Percentiles rank a stretch among this genome's conserved stretches.
phyloP scores from a whole-genome alignment of 2,329 filamentous ascomycete genomes.

The Trichoderma hamatum region DNA sequence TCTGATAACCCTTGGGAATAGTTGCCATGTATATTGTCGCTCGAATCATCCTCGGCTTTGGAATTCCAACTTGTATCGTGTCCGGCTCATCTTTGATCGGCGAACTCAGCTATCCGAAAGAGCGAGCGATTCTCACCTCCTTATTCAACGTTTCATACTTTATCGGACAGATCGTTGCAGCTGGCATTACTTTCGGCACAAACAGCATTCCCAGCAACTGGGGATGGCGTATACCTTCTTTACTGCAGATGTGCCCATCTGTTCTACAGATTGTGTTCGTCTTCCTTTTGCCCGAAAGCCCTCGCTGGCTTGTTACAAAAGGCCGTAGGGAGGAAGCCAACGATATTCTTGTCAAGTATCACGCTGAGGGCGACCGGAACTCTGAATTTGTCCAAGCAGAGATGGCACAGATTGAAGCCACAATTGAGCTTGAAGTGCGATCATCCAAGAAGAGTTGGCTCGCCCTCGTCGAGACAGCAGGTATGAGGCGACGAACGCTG shows the following conservation, averaged over 20 bases:
- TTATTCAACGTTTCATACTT: conserved; percentile 18
- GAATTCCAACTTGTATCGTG: conserved; percentile 15
- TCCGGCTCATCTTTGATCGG: conserved; percentile 10
- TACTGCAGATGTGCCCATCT: conserved; percentile 21
- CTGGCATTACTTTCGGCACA: conserved; percentile 8
- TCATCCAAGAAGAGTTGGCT: conserved; percentile 7
- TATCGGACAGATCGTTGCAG: conserved; percentile 9
- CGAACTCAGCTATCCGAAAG: conserved; percentile 12
- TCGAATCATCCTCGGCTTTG: conserved; percentile 12
- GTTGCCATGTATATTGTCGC: conserved; percentile 18
- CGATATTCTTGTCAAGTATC: conserved; percentile 14
- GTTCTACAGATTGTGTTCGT: conserved; percentile 12
- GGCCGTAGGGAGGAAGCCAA: conserved; percentile 18
- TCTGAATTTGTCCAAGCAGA: conserved; percentile 23
- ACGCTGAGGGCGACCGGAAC: conserved; percentile 16
- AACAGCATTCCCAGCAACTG: conserved; percentile 12
- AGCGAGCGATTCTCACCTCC: conserved; percentile 13
- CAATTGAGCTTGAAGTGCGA: conserved; percentile 6
- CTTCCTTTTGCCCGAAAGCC: conserved; percentile 23
- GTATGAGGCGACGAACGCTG: not conserved
- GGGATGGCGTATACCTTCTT: conserved; percentile 23
- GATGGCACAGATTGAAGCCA: conserved; percentile 10
- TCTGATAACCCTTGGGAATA: not conserved
- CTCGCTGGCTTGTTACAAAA: conserved; percentile 22
- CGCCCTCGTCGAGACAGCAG: not conserved